A percentile compares a stretch with the other conserved stretches of the same genome.
phyloP scores from a whole-genome alignment of 768 basidiomycete genomes.

The Kwoniella bestiolae region DNA sequence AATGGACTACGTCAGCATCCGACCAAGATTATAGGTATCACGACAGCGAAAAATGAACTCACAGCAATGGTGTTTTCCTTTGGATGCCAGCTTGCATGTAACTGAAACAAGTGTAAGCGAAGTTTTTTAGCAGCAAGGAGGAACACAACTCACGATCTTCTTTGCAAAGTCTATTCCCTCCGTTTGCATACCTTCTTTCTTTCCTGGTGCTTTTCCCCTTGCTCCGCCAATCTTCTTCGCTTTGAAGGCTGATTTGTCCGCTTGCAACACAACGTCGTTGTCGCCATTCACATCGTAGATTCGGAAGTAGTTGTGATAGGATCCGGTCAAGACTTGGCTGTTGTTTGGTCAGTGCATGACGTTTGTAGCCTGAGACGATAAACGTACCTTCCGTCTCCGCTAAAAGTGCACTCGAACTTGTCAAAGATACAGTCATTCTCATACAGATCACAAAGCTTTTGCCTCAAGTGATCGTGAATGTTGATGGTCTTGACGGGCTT shows the following conservation, averaged over 20 bases:
- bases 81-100: conserved; percentile 82
- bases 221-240: conserved; percentile 94
- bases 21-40: too few species aligned
- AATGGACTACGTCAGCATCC: conserved; percentile 12
- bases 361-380: neutral
- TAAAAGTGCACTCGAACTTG: conserved; percentile 99
- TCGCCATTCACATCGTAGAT: conserved; percentile 88
- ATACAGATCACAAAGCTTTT: conserved; percentile 96
- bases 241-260: conserved; percentile 99
- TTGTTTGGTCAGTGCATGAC: conserved; percentile 1
- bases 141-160: conserved; percentile 58
- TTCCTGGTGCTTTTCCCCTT: conserved; percentile 65
- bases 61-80: conserved; percentile 97
- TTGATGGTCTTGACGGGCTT: conserved; percentile 95
- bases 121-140: too few species aligned
- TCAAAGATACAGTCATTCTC: conserved; percentile 99
- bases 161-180: conserved; percentile 75
- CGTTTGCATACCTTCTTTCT: conserved; percentile 76
- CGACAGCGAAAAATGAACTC: too few species aligned
- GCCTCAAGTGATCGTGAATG: conserved; percentile 95
- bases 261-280: conserved; percentile 91
- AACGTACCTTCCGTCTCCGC: conserved; percentile 86
- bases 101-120: conserved; percentile 60
- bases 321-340: conserved; percentile 97
- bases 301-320: conserved; percentile 99